phyloP scores from a whole-genome alignment of 1,284 basidiomycete genomes.

The Neotropicomus parvogracilis region DNA sequence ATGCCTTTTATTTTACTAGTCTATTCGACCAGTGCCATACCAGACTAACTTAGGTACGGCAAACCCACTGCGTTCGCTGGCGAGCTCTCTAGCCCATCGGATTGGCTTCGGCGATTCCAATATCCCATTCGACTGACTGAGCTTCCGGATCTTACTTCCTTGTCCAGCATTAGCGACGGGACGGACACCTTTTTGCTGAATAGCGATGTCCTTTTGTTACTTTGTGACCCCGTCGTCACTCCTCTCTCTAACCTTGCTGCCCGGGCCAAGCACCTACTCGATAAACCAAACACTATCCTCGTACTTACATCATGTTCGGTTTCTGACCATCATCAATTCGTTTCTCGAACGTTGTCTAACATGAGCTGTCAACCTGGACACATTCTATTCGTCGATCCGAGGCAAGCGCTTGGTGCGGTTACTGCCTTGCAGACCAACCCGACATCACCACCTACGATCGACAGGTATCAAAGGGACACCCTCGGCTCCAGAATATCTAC shows the following conservation, averaged over 20 bases:
- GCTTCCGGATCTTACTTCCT: conserved; percentile 31
- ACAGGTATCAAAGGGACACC: conserved; percentile 62
- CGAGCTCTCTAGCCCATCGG: conserved; percentile 39
- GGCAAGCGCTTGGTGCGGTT: conserved; percentile 52
- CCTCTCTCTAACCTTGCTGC: conserved; percentile 39
- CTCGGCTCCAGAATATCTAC: conserved; percentile 53
- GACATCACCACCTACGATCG: conserved; percentile 47
- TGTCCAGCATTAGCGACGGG: conserved; percentile 15
- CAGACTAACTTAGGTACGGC: conserved; percentile 22
- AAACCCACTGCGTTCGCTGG: conserved; percentile 17
- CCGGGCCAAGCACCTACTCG: conserved; percentile 35
- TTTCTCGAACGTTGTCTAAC: conserved; percentile 18
- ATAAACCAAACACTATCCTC: conserved; percentile 52
- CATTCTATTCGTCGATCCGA: conserved; percentile 53
- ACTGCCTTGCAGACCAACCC: conserved; percentile 44
- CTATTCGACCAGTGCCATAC: background rate
- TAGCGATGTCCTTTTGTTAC: conserved; percentile 57
- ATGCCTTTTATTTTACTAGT: conserved; percentile 11
- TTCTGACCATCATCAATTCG: conserved; percentile 16
- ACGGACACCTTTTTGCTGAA: conserved; percentile 37
- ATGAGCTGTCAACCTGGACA: conserved; percentile 25
- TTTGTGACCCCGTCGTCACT: conserved; percentile 55
- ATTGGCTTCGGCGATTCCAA: conserved; percentile 52
- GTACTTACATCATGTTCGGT: conserved; percentile 39
- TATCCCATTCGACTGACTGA: conserved; percentile 49